Conservation (phyloP, 2,329 filamentous ascomycete species). For the Pseudopithomyces chartarum region DNA sequence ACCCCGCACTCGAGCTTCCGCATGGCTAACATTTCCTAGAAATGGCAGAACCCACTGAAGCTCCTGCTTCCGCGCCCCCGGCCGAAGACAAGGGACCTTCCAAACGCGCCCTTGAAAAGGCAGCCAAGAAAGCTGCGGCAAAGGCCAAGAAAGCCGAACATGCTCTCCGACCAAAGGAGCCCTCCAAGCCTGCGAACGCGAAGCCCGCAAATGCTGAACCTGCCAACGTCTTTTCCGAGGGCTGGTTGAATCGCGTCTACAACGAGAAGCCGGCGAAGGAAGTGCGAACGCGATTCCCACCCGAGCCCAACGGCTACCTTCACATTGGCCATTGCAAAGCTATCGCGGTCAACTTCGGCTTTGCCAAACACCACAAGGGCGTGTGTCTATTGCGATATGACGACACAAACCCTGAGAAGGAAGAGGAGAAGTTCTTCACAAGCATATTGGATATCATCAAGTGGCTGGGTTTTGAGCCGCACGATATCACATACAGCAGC, state of each 20-base stretch:
- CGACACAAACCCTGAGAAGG: slow-evolving; percentile 93
- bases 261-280: slow-evolving; percentile 54
- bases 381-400: slow-evolving; percentile 81
- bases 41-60: slow-evolving; percentile 26
- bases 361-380: slow-evolving; percentile 82
- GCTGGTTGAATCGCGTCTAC: slow-evolving; percentile 57
- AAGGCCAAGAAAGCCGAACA: slow-evolving; percentile 50
- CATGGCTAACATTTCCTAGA: background rate
- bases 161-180: slow-evolving; percentile 48
- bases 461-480: slow-evolving; percentile 86
- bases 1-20: background rate
- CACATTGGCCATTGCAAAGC: slow-evolving; percentile 96
- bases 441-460: slow-evolving; percentile 86
- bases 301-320: slow-evolving; percentile 84
- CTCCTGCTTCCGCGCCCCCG: slow-evolving; percentile 16
- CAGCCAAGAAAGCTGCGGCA: slow-evolving; percentile 55
- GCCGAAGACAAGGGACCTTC: slow-evolving; percentile 47
- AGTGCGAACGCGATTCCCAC: slow-evolving; percentile 56
- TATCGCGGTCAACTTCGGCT: slow-evolving; percentile 95
- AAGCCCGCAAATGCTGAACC: slow-evolving; percentile 35
- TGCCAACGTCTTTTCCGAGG: slow-evolving; percentile 52
- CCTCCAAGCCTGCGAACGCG: slow-evolving; percentile 25
- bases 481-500: slow-evolving; percentile 81
- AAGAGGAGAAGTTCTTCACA: slow-evolving; percentile 86
- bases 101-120: slow-evolving; percentile 56